A percentile compares a stretch with the other conserved stretches of the same genome.
phyloP scores from a whole-genome alignment of 305 asterid species.

The Solanum aculeatissimum region DNA sequence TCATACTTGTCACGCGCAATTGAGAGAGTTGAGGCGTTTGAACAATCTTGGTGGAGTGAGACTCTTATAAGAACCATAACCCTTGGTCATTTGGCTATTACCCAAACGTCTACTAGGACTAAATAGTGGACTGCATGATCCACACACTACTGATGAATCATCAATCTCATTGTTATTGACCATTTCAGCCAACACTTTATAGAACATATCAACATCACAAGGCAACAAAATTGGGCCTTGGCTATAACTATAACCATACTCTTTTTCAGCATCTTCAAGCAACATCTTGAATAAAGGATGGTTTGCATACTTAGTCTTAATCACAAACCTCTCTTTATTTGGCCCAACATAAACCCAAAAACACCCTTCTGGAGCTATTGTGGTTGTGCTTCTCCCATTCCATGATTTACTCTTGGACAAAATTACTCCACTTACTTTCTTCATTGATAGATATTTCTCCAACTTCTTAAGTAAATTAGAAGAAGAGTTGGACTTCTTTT shows the following conservation, averaged over 20 bases:
- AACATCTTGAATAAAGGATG: slow-evolving; percentile 67
- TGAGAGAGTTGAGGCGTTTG: slow-evolving; percentile 1
- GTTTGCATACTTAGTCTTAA: slow-evolving; percentile 37
- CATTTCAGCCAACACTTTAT: slow-evolving; percentile 39
- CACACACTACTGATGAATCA: background rate
- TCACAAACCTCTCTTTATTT: slow-evolving; percentile 44
- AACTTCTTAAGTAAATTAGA: slow-evolving; percentile 17
- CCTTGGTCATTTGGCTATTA: slow-evolving; percentile 7
- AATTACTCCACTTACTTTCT: background rate
- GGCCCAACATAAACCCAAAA: slow-evolving; percentile 75
- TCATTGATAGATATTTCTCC: slow-evolving; percentile 19
- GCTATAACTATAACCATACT: slow-evolving; percentile 38
- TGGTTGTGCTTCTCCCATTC: background rate
- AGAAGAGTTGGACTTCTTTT: slow-evolving; percentile 11
- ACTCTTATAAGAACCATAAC: slow-evolving; percentile 12
- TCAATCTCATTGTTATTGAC: background rate
- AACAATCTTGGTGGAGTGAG: slow-evolving; percentile 28
- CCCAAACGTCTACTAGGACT: slow-evolving; percentile 27
- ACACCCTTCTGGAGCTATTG: slow-evolving; percentile 38
- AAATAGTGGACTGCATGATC: slow-evolving; percentile 37
- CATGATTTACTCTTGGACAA: slow-evolving; percentile 19
- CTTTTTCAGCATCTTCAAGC: slow-evolving; percentile 63
- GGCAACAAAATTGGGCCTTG: slow-evolving; percentile 59
- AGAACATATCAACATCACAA: slow-evolving; percentile 52
- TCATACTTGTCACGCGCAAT: background rate